phyloP scores from a whole-genome alignment of 2,329 filamentous ascomycete species.

The Nigrospora sphaerica region DNA sequence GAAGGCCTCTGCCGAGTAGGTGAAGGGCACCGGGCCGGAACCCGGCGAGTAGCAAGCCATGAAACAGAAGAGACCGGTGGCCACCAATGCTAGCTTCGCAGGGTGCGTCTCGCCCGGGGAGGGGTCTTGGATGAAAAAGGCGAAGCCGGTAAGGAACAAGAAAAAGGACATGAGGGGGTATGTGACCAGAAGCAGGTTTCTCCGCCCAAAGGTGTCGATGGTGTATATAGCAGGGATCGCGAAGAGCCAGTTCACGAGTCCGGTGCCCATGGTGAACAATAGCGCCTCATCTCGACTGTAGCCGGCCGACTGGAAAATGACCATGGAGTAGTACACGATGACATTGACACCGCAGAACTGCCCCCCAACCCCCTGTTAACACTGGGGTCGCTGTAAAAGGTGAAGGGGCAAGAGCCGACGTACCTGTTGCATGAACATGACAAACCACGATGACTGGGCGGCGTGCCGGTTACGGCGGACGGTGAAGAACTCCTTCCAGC shows the following conservation, averaged over 20 bases:
- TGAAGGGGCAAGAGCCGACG: neutral
- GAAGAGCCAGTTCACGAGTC: constrained; percentile 56
- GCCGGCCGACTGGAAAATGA: constrained; percentile 36
- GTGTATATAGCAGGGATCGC: constrained; percentile 60
- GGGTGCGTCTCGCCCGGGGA: constrained; percentile 13
- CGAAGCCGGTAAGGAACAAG: constrained; percentile 37
- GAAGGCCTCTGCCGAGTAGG: constrained; percentile 59
- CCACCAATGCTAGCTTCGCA: constrained; percentile 45
- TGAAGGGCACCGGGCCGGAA: constrained; percentile 46
- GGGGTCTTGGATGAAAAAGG: constrained; percentile 13
- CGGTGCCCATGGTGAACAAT: constrained; percentile 36
- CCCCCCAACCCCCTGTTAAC: neutral
- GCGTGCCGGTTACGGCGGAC: constrained; percentile 53
- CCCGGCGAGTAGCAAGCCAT: constrained; percentile 31
- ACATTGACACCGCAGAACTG: constrained; percentile 25
- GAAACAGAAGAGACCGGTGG: constrained; percentile 59
- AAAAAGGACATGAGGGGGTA: constrained; percentile 59
- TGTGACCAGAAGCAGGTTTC: constrained; percentile 55
- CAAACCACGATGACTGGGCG: constrained; percentile 58
- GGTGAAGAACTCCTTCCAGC: constrained; percentile 41
- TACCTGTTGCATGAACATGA: constrained; percentile 58
- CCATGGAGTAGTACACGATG: constrained; percentile 41
- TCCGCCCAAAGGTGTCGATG: constrained; percentile 60
- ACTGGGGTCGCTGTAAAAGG: neutral
- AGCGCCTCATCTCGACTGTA: constrained; percentile 29